These are phyloP conservation scores for Fomitopsis pinicola DNA, from an alignment of 1,284 basidiomycete genomes.

Conservation along the genomic window DNA sequence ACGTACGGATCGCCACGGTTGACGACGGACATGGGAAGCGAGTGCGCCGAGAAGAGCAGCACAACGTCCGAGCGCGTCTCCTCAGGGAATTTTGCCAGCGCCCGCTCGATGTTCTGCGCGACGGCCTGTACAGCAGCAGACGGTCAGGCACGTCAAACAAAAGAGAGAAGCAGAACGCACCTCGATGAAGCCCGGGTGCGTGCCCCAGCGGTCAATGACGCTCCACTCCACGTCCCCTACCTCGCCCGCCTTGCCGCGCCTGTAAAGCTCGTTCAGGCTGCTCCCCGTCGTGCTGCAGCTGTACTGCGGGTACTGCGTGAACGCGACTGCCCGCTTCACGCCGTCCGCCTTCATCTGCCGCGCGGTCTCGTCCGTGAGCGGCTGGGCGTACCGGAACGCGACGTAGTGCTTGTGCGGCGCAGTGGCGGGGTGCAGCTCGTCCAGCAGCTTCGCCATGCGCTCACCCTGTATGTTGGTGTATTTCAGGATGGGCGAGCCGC, in stretches of 20 bases:
- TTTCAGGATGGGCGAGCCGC: conserved; percentile 94
- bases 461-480: conserved; percentile 91
- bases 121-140: conserved; percentile 59
- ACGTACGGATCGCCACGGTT: conserved; percentile 99
- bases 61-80: conserved; percentile 73
- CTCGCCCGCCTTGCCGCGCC: conserved; percentile 53
- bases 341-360: conserved; percentile 88
- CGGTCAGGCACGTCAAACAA: not conserved
- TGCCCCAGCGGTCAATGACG: conserved; percentile 98
- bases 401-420: conserved; percentile 97
- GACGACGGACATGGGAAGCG: conserved; percentile 94
- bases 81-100: conserved; percentile 78
- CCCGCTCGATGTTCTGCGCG: conserved; percentile 82
- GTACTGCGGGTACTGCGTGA: conserved; percentile 99
- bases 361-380: conserved; percentile 83
- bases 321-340: conserved; percentile 90
- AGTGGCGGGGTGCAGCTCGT: conserved; percentile 88
- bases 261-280: conserved; percentile 91
- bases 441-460: conserved; percentile 86
- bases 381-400: conserved; percentile 91
- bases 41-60: conserved; percentile 96
- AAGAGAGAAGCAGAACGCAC: conserved; percentile 38
- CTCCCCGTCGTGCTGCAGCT: conserved; percentile 98
- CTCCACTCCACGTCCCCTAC: conserved; percentile 85
- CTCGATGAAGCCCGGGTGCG: conserved; percentile 90